Percentiles rank a stretch among this genome's conserved stretches.
Conservation (phyloP, 768 basidiomycete species). For the Nidularia pulvinata region DNA sequence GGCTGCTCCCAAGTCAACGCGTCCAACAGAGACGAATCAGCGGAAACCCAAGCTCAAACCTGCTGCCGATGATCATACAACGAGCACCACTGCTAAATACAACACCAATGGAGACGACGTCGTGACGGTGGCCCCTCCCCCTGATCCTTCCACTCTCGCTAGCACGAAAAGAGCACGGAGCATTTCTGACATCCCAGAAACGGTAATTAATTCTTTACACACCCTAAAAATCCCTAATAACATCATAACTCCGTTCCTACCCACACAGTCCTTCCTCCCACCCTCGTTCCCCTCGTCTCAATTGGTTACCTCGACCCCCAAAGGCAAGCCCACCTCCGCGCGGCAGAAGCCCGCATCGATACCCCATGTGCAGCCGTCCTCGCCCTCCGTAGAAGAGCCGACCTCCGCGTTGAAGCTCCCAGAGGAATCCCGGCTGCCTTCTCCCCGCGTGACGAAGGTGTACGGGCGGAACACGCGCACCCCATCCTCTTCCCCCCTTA, state of each 20-base stretch:
- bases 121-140: not conserved
- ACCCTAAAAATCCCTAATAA: not conserved
- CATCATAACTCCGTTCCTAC: conserved; percentile 2
- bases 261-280: conserved; percentile 41
- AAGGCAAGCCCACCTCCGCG: conserved; percentile 8
- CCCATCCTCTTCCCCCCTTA: not conserved
- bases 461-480: not conserved
- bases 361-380: conserved; percentile 21
- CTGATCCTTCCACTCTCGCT: not conserved
- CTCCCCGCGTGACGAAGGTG: not conserved
- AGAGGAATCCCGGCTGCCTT: not conserved
- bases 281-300: conserved; percentile 55
- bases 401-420: conserved; percentile 5
- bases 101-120: too few relatives aligned
- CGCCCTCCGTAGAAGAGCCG: conserved; percentile 8
- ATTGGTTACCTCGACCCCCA: conserved; percentile 54
- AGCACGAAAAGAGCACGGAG: not conserved
- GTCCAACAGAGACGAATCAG: too few relatives aligned
- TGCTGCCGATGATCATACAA: too few relatives aligned
- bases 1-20: too few relatives aligned
- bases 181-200: conserved; percentile 21
- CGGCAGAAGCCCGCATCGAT: conserved; percentile 47
- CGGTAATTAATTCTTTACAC: conserved; percentile 9
- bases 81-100: too few relatives aligned
- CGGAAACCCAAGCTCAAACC: too few relatives aligned